These are phyloP conservation scores for Globisporangium polare DNA, from an alignment of 352 stramenopile genomes.

Conservation along the genomic window DNA sequence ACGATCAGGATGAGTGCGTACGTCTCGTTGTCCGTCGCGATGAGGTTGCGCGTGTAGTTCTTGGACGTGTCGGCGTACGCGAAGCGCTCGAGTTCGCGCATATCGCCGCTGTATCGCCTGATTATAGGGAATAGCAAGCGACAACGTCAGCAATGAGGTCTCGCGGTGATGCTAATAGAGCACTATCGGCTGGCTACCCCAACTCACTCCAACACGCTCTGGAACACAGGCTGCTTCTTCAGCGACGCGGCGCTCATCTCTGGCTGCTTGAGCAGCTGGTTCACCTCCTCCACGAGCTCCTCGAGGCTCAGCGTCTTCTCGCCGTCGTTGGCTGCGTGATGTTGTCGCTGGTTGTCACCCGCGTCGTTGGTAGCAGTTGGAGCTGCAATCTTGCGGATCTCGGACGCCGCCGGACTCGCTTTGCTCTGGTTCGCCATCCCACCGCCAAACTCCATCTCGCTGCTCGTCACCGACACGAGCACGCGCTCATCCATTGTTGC, in stretches of 20 bases:
- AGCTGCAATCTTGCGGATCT: slow-evolving; percentile 18
- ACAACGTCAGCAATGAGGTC: background rate
- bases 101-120: slow-evolving; percentile 37
- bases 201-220: slow-evolving; percentile 38
- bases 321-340: background rate
- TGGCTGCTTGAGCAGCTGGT: slow-evolving; percentile 32
- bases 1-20: slow-evolving; percentile 93
- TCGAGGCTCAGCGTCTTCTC: slow-evolving; percentile 22
- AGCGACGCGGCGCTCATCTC: slow-evolving; percentile 24
- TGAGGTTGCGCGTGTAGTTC: slow-evolving; percentile 90
- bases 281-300: slow-evolving; percentile 42
- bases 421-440: background rate
- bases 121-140: background rate
- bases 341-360: slow-evolving; percentile 7
- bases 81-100: slow-evolving; percentile 58
- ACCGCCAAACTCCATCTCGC: background rate
- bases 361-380: no score
- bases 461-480: slow-evolving; percentile 11
- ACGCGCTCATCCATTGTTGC: slow-evolving; percentile 1
- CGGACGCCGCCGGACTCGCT: slow-evolving; percentile 3
- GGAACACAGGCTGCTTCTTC: slow-evolving; percentile 36
- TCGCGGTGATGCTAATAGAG: background rate
- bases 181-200: no score
- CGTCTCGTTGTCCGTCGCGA: slow-evolving; percentile 84
- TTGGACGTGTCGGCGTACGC: slow-evolving; percentile 63